A percentile compares a stretch with the other conserved stretches of the same genome.
Conservation (phyloP, 768 basidiomycete species). For the Exidia glandulosa region DNA sequence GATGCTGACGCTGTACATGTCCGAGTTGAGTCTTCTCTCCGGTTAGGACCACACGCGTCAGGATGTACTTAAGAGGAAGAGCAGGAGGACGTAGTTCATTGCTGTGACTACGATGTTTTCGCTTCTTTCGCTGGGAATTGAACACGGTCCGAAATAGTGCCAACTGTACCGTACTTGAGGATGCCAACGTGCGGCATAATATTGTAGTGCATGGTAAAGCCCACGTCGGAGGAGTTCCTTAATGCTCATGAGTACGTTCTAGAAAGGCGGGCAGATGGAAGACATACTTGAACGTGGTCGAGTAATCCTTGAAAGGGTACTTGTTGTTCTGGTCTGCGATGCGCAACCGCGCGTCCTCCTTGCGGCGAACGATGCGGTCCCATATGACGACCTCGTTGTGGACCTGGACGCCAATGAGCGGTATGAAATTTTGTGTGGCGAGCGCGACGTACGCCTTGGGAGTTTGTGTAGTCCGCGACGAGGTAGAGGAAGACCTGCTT, state of each 20-base stretch:
- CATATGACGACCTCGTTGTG: slow-evolving; percentile 78
- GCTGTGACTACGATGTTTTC: background rate
- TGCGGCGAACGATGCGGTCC: slow-evolving; percentile 83
- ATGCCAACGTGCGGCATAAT: slow-evolving; percentile 83
- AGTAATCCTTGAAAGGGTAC: slow-evolving; percentile 71
- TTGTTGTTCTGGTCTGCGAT: slow-evolving; percentile 60
- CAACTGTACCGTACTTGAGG: slow-evolving; percentile 67
- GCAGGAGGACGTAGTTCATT: background rate
- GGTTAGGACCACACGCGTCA: too few relatives aligned
- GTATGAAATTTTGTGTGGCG: background rate
- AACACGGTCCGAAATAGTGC: slow-evolving; percentile 23
- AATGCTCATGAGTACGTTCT: background rate
- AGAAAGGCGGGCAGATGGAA: slow-evolving; percentile 1
- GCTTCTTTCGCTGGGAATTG: slow-evolving; percentile 9
- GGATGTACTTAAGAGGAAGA: background rate
- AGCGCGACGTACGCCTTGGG: slow-evolving; percentile 47
- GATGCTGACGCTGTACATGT: too few relatives aligned
- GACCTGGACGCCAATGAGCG: slow-evolving; percentile 28
- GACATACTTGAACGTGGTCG: slow-evolving; percentile 63
- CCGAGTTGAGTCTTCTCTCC: too few relatives aligned
- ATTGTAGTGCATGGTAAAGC: slow-evolving; percentile 76
- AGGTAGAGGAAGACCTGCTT: slow-evolving; percentile 87
- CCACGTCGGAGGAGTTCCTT: slow-evolving; percentile 54
- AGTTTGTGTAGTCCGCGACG: slow-evolving; percentile 69
- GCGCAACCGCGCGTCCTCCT: slow-evolving; percentile 59